Percentiles rank a stretch among this genome's conserved stretches.
phyloP scores from a whole-genome alignment of 192 early-diverging fungal species.

The Haplosporangium gracile region DNA sequence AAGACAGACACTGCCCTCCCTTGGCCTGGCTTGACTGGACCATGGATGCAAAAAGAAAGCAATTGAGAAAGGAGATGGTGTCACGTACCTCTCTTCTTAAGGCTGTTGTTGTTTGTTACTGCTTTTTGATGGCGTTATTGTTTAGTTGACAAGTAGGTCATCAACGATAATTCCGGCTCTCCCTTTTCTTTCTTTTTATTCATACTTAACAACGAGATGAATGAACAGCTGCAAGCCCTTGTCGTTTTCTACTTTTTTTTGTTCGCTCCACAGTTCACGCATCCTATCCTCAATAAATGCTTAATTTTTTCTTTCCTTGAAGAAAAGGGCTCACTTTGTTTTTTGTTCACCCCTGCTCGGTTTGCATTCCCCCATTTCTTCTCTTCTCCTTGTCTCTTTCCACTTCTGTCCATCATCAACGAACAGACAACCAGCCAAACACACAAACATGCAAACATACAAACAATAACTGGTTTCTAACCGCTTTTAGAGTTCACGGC shows the following conservation, averaged over 20 bases:
- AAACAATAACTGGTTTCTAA: not conserved
- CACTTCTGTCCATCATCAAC: not conserved
- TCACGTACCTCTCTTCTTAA: too few species aligned
- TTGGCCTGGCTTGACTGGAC: too few species aligned
- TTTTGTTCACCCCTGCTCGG: not conserved
- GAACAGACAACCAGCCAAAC: not conserved
- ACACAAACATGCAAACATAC: not conserved
- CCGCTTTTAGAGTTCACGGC: too few species aligned
- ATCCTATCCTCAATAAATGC: not conserved
- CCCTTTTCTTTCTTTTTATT: not conserved
- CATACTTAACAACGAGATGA: not conserved
- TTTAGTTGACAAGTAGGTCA: too few species aligned
- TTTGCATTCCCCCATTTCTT: not conserved
- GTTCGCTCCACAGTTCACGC: too few species aligned
- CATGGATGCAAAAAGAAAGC: too few species aligned
- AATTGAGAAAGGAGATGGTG: too few species aligned
- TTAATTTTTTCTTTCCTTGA: not conserved
- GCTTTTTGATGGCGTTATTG: too few species aligned
- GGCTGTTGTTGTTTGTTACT: too few species aligned
- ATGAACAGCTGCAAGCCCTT: not conserved
- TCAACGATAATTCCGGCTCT: too few species aligned
- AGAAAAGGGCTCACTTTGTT: not conserved
- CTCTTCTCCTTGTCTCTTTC: not conserved
- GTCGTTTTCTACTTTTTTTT: too few species aligned
- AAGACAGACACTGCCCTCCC: too few species aligned